phyloP scores from a whole-genome alignment of 2,329 filamentous ascomycete species.

The Hypoxylon sp. region DNA sequence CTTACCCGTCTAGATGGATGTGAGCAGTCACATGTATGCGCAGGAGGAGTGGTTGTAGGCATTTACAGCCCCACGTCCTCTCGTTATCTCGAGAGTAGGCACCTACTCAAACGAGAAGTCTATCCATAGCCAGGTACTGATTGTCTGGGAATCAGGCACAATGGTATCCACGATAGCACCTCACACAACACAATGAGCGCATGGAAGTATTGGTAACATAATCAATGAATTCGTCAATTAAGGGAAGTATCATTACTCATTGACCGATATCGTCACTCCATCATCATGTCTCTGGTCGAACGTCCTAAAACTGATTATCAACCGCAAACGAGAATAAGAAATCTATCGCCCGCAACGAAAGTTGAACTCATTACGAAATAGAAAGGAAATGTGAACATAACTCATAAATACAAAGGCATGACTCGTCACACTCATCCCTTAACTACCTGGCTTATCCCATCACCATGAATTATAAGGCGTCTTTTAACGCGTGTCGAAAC shows the following conservation, averaged over 20 bases:
- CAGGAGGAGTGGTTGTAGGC: too few relatives aligned
- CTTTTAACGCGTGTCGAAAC: slow-evolving; percentile 27
- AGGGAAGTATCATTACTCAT: slow-evolving; percentile 1
- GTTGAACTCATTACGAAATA: neutral
- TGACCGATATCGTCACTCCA: neutral
- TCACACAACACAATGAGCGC: neutral
- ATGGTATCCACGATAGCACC: too few relatives aligned
- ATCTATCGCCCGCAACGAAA: neutral
- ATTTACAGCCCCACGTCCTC: too few relatives aligned
- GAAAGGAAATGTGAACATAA: slow-evolving; percentile 5
- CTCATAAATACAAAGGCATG: slow-evolving; percentile 17
- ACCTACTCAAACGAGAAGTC: too few relatives aligned
- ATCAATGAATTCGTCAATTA: neutral
- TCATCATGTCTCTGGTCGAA: neutral
- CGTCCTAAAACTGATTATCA: neutral
- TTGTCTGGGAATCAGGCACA: too few relatives aligned
- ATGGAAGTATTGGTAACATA: neutral
- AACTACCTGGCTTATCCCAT: neutral
- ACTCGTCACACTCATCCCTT: slow-evolving; percentile 10
- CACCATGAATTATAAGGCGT: slow-evolving; percentile 27
- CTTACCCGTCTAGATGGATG: too few relatives aligned
- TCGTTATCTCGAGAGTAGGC: too few relatives aligned
- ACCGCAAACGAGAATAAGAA: neutral
- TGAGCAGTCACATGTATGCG: too few relatives aligned
- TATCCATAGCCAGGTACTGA: neutral